Conservation (phyloP, 805 yeast genomes). For the Lachancea cidri region DNA sequence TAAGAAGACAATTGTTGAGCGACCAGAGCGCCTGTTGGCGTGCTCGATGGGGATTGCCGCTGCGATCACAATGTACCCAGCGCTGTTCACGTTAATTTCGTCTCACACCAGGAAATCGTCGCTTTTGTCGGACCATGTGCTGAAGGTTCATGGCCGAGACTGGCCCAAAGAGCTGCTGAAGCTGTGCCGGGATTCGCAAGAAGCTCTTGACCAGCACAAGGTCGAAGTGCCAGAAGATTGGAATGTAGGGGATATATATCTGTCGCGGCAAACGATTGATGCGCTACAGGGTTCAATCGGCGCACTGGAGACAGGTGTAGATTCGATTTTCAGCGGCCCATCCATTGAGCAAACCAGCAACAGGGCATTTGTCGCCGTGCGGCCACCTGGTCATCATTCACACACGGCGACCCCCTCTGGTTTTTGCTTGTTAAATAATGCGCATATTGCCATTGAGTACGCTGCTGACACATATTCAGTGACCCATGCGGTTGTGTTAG, state of each 20-base stretch:
- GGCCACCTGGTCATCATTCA: constrained; percentile 88
- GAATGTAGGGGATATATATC: constrained; percentile 79
- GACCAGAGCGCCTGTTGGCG: constrained; percentile 77
- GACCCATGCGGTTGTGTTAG: constrained; percentile 77
- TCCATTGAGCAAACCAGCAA: constrained; percentile 32
- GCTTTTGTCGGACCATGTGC: constrained; percentile 54
- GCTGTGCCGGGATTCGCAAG: constrained; percentile 54
- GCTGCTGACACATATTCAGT: constrained; percentile 58
- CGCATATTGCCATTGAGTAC: constrained; percentile 74
- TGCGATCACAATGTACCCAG: constrained; percentile 65
- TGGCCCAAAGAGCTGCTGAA: constrained; percentile 62
- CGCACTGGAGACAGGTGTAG: constrained; percentile 67
- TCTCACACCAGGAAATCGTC: constrained; percentile 39
- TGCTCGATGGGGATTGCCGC: constrained; percentile 74
- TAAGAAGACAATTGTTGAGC: constrained; percentile 65
- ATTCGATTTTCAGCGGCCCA: constrained; percentile 40
- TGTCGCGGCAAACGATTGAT: constrained; percentile 56
- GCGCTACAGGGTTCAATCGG: constrained; percentile 78
- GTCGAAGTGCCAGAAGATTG: constrained; percentile 76
- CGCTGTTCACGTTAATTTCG: constrained; percentile 46
- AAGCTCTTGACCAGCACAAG: constrained; percentile 45
- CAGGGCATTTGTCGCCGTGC: constrained; percentile 59
- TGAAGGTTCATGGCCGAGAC: constrained; percentile 63
- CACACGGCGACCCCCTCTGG: constrained; percentile 83
- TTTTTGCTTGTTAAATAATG: constrained; percentile 76